A percentile compares a stretch with the other conserved stretches of the same genome.
phyloP scores from a whole-genome alignment of 805 yeast genomes.

The Ogataea angusta region DNA sequence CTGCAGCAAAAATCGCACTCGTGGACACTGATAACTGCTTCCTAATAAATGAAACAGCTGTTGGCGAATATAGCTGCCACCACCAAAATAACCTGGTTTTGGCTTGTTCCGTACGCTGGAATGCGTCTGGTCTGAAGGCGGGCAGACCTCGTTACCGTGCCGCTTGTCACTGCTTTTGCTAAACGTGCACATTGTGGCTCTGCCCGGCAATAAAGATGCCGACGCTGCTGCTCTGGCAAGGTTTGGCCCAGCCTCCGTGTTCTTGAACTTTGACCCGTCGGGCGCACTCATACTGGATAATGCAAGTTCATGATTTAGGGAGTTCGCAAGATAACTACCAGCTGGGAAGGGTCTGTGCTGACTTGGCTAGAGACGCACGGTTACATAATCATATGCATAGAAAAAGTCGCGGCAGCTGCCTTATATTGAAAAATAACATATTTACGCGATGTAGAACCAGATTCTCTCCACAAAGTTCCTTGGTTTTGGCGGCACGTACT shows the following conservation, averaged over 20 bases:
- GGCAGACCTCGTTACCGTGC: too few relatives aligned
- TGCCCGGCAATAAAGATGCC: conserved; percentile 5
- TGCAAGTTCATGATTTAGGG: too few relatives aligned
- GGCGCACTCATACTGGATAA: too few relatives aligned
- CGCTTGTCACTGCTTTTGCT: not conserved
- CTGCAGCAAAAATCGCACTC: conserved; percentile 4
- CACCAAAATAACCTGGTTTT: not conserved
- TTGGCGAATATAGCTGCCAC: not conserved
- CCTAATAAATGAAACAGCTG: conserved; percentile 2
- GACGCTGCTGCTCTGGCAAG: conserved; percentile 1
- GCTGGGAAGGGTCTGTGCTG: too few relatives aligned
- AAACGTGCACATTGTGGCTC: conserved; percentile 1
- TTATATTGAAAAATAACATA: too few relatives aligned
- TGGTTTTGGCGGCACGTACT: conserved; percentile 28
- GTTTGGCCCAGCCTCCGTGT: conserved; percentile 4
- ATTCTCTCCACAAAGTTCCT: conserved; percentile 42
- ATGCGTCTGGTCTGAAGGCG: not conserved
- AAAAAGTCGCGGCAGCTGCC: too few relatives aligned
- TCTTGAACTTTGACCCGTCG: conserved; percentile 7
- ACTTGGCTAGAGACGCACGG: not conserved
- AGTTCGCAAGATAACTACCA: too few relatives aligned
- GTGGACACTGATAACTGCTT: not conserved
- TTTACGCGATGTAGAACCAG: conserved; percentile 46
- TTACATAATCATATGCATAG: too few relatives aligned
- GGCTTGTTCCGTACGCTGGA: conserved; percentile 6